Percentiles rank a stretch among this genome's conserved stretches.
These are phyloP conservation scores for Asclepias syriaca DNA, from an alignment of 257 asterid genomes.

Conservation along the genomic window DNA sequence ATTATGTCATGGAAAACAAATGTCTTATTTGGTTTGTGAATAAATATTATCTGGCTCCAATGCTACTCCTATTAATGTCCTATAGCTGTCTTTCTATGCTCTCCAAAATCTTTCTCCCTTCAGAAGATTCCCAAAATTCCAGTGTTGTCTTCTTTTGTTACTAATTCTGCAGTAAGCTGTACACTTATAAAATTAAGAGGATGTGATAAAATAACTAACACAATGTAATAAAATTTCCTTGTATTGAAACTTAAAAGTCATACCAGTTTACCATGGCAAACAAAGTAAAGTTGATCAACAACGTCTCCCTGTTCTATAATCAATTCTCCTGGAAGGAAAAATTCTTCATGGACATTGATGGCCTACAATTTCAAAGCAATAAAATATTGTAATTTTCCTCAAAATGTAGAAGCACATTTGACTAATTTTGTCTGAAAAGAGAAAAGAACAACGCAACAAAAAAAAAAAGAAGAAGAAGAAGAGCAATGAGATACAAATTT, in stretches of 20 bases:
- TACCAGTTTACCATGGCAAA: constrained; percentile 64
- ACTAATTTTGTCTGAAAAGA: too few species aligned
- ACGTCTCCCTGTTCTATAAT: constrained; percentile 48
- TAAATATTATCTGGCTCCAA: not conserved
- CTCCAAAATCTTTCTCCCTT: not conserved
- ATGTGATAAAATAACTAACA: not conserved
- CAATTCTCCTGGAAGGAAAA: constrained; percentile 68
- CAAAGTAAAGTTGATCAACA: constrained; percentile 56
- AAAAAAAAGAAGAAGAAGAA: not conserved
- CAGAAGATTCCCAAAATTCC: not conserved
- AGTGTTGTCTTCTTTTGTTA: not conserved
- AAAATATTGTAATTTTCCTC: not conserved
- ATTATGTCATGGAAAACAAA: not conserved
- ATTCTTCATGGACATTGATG: constrained; percentile 53
- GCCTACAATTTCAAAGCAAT: constrained; percentile 32
- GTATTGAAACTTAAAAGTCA: not conserved
- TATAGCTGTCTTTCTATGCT: not conserved
- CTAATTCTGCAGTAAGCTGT: not conserved
- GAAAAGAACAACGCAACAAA: not conserved
- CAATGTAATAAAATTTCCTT: not conserved
- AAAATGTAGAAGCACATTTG: not conserved
- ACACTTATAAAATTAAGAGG: not conserved
- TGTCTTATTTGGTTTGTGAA: not conserved
- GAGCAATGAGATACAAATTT: not conserved
- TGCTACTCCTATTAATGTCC: not conserved